phyloP scores from a whole-genome alignment of 352 stramenopile species.

The Phytophthora palmivora region DNA sequence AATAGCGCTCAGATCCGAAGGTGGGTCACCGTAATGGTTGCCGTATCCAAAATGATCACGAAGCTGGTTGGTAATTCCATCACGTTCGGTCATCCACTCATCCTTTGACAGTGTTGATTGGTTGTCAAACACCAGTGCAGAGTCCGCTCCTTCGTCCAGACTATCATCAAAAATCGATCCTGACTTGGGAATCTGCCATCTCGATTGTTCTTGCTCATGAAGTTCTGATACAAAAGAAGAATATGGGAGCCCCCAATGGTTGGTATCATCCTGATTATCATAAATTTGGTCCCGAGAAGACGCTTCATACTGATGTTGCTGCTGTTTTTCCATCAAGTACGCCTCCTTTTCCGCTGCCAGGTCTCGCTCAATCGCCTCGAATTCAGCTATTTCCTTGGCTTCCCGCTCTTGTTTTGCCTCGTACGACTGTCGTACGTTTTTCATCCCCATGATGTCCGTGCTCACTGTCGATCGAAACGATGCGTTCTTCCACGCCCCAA shows the following conservation, averaged over 20 bases:
- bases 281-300: slow-evolving; percentile 6
- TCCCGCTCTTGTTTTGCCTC: slow-evolving; percentile 64
- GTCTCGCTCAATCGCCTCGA: slow-evolving; percentile 78
- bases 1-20: slow-evolving; percentile 74
- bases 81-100: slow-evolving; percentile 21
- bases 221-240: slow-evolving; percentile 39
- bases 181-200: slow-evolving; percentile 10
- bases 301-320: slow-evolving; percentile 21
- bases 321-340: slow-evolving; percentile 58
- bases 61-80: slow-evolving; percentile 18
- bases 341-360: slow-evolving; percentile 64
- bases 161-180: slow-evolving; percentile 36
- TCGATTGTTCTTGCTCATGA: slow-evolving; percentile 29
- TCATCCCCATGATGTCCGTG: slow-evolving; percentile 69
- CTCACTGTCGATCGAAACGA: slow-evolving; percentile 42
- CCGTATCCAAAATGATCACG: slow-evolving; percentile 35
- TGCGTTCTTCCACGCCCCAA: slow-evolving; percentile 32
- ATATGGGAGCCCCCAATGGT: slow-evolving; percentile 26
- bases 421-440: slow-evolving; percentile 55
- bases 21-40: slow-evolving; percentile 23
- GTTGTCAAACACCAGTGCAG: slow-evolving; percentile 51
- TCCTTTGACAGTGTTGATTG: slow-evolving; percentile 21
- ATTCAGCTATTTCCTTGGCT: slow-evolving; percentile 78
- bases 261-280: slow-evolving; percentile 21
- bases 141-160: slow-evolving; percentile 53